Base-by-base conservation (phyloP, 257 asterid species). In the Linaria vulgaris region DNA sequence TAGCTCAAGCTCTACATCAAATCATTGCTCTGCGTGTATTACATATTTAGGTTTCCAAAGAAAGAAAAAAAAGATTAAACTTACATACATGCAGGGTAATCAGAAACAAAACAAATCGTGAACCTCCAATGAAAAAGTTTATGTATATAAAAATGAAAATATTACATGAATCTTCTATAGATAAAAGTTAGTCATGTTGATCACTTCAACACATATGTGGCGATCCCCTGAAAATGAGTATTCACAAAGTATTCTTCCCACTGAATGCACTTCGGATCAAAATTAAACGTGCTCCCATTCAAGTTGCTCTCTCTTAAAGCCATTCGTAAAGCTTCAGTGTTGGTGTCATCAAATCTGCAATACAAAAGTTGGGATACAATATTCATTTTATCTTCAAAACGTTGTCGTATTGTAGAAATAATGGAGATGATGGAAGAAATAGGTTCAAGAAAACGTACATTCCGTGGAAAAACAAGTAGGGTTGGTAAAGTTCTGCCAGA, bases 401-500 rank as follows among this genome's bases (percentile, higher is more conserved):
- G n/a, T n/a, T n/a, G n/a, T 19, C 12, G 24, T 12, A 22, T 27
- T 14, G 9, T 12, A 49, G 20, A 7, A 34, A 34, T n/a, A 34
- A 34, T 3, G 10, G 41, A 34, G 41, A 34, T 1, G 41, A 34
- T 34, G 41, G 37, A 30, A 30, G 37, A 30, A 34, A 7, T 25
- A 43, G 24, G 57, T 46, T 52, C 15, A 14, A 59, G 41, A 50
- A n/a, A 31, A 67, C 85, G 15, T 84, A 80, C 95, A 79, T 77
- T 58, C 79, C 89, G 31, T 84, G 59, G 8, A 74, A 87, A 64
- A 87, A 77, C 69, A 78, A 21, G 55, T 84, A 87, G 7, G 85
- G 84, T 34, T 50, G 50, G 76, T 87, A 87, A 5, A 82, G 73
- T n/a, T 80, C 82, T 1, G 78, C 71, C 13, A 82, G 55, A 50